Evolutionary conservation across 2,329 filamentous ascomycete species (phyloP).

Genomic region (Neopestalotiopsis clavispora): DNA sequence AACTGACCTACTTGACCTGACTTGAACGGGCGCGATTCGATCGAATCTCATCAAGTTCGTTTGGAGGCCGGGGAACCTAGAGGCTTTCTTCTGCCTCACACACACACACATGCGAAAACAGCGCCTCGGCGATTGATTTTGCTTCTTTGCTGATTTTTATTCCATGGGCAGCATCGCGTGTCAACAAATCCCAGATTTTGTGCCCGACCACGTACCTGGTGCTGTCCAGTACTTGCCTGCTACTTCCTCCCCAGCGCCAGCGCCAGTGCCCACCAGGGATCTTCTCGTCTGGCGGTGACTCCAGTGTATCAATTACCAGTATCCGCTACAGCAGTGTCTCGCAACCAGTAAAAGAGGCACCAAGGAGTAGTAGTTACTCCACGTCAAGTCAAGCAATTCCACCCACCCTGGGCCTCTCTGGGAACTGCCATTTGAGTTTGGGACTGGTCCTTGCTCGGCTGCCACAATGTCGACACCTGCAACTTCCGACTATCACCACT

Average conservation of each 20-base stretch:
- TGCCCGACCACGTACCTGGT: not conserved
- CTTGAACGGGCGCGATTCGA: not conserved
- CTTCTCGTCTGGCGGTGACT: not conserved
- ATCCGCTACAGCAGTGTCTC: not conserved
- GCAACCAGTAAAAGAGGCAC: constrained; percentile 15
- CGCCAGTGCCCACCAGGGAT: not conserved
- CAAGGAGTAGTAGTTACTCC: constrained; percentile 16
- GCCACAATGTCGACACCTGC: constrained; percentile 38
- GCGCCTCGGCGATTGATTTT: not conserved
- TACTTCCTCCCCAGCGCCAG: not conserved
- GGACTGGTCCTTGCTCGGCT: constrained; percentile 9
- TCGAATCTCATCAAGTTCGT: not conserved
- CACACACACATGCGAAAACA: not conserved
- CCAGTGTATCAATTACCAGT: not conserved
- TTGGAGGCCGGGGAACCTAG: not conserved
- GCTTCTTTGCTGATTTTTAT: not conserved
- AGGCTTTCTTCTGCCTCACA: not conserved
- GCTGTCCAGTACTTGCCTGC: not conserved
- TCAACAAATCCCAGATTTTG: not conserved
- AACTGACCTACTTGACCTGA: not conserved
- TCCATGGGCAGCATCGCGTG: not conserved
- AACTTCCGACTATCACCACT: constrained; percentile 33
- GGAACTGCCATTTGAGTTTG: constrained; percentile 9
- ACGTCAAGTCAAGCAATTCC: constrained; percentile 11
- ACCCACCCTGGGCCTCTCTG: constrained; percentile 1